Percentiles rank a stretch among this genome's conserved stretches.
These are phyloP conservation scores for Clarkia xantiana DNA, from an alignment of 345 rosid genomes.

Conservation along the genomic window DNA sequence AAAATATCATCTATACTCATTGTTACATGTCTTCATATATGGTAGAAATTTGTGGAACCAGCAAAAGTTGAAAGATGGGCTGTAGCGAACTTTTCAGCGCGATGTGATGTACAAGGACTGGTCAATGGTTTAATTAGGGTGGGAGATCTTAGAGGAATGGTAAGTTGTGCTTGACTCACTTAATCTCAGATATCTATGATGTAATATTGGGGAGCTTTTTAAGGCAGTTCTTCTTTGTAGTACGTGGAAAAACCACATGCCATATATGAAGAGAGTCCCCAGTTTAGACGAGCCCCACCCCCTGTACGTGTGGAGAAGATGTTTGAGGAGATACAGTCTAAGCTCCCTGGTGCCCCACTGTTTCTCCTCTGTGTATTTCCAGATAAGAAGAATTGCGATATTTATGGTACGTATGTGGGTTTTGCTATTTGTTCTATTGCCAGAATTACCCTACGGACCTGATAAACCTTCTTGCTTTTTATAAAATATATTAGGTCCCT, in stretches of 20 bases:
- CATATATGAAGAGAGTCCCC: conserved; percentile 25
- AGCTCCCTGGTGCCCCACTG: conserved; percentile 27
- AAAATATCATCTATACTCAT: background rate
- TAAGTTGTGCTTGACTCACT: conserved; percentile 9
- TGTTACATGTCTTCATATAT: background rate
- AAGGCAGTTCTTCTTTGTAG: conserved; percentile 5
- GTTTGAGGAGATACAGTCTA: conserved; percentile 23
- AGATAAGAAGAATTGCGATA: conserved; percentile 37
- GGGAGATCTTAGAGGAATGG: conserved; percentile 36
- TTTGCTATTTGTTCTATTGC: background rate
- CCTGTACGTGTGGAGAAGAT: conserved; percentile 31
- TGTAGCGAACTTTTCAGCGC: conserved; percentile 29
- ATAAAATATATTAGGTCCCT: conserved; percentile 43
- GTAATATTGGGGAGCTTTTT: background rate
- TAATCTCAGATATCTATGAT: background rate
- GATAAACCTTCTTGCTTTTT: conserved; percentile 14
- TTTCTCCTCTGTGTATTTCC: conserved; percentile 34
- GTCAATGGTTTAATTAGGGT: conserved; percentile 18
- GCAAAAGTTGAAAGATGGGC: conserved; percentile 27
- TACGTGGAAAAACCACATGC: conserved; percentile 15
- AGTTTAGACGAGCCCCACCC: conserved; percentile 24
- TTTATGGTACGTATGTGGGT: conserved; percentile 24
- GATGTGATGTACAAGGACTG: conserved; percentile 26
- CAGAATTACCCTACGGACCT: conserved; percentile 8
- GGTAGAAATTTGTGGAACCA: conserved; percentile 29